phyloP scores from a whole-genome alignment of 352 stramenopile species.

The Blastocystis sp. region DNA sequence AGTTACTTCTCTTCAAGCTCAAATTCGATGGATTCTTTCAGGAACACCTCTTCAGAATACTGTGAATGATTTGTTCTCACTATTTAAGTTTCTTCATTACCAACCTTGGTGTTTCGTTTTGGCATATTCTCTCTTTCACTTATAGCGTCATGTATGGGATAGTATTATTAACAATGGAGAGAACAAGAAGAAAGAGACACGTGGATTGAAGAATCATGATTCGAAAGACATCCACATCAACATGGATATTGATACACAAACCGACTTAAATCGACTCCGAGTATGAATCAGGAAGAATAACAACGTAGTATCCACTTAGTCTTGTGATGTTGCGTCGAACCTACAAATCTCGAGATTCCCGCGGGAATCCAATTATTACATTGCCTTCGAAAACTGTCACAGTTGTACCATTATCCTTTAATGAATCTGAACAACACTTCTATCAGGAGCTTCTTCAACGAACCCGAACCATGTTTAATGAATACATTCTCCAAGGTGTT shows the following conservation, averaged over 20 bases:
- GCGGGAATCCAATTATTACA: slow-evolving; percentile 72
- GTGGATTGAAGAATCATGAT: slow-evolving; percentile 70
- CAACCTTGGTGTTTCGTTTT: slow-evolving; percentile 70
- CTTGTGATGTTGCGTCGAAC: slow-evolving; percentile 77
- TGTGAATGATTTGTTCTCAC: slow-evolving; percentile 76
- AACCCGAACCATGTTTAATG: slow-evolving; percentile 79
- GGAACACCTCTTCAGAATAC: slow-evolving; percentile 81
- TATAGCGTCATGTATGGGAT: slow-evolving; percentile 35
- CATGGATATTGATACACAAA: slow-evolving; percentile 28
- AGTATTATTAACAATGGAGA: slow-evolving; percentile 41
- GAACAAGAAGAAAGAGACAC: slow-evolving; percentile 8
- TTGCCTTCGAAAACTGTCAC: slow-evolving; percentile 70
- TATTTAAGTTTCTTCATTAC: slow-evolving; percentile 72
- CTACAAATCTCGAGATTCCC: slow-evolving; percentile 72
- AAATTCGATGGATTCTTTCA: slow-evolving; percentile 79
- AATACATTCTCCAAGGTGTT: slow-evolving; percentile 74
- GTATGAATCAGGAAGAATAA: neutral
- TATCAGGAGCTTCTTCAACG: slow-evolving; percentile 77
- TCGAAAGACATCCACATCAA: slow-evolving; percentile 53
- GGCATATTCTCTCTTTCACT: neutral
- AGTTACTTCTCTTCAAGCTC: slow-evolving; percentile 66
- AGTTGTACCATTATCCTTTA: slow-evolving; percentile 67
- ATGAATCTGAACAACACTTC: slow-evolving; percentile 73
- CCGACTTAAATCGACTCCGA: slow-evolving; percentile 20
- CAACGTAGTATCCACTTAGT: slow-evolving; percentile 64